Base-by-base conservation (phyloP, 2,329 filamentous ascomycete species). In the Endothia cerciana region DNA sequence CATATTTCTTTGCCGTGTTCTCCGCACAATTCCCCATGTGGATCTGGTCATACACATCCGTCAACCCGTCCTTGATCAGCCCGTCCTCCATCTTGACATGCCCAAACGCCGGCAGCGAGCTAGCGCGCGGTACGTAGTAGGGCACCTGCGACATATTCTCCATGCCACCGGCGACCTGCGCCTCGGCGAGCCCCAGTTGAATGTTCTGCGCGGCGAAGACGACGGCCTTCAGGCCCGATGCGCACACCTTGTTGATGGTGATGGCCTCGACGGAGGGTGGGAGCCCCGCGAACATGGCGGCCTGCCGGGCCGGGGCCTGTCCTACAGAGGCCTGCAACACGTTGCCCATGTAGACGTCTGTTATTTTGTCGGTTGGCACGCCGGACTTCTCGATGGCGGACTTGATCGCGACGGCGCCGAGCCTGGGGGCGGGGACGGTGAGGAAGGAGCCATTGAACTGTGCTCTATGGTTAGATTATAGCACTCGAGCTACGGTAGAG, bases 1-100 rank as follows among this genome's bases (percentile, higher is more conserved):
- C 81, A 78, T 92, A 86, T 73, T 94, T 94, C 83, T 97, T 97
- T 58, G 92, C 95, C 1, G 94, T 97, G 71, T 90, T 92, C 81
- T 99, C 95, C 19, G 94, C 94, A 76, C 95, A 99, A 72, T 95
- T 93, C 53, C 95, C 95, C 95, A 99, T 99, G 79, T 98, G 95
- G 74, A 97, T 91, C 76, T 97, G 87, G 77, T 97, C 93, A 79
- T 97, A 99, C 17, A 97, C 94, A 76, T 99, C 95, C 82, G 93
- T 97, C 68, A 99, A 80, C 0, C 95, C 95, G 74, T 99, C 95
- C 78, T 95, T 95, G 75, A 98, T 91, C 73, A 99, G 80, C 0
- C 94, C 95, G 74, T 99, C 95, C 77, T 97, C 91, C 78, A 97
- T 82, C 78, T 91, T 91, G 71, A 95, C 83, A 73, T 97, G 88